Conservation (phyloP, 306 rosid species). For the Dryas drummondii region DNA sequence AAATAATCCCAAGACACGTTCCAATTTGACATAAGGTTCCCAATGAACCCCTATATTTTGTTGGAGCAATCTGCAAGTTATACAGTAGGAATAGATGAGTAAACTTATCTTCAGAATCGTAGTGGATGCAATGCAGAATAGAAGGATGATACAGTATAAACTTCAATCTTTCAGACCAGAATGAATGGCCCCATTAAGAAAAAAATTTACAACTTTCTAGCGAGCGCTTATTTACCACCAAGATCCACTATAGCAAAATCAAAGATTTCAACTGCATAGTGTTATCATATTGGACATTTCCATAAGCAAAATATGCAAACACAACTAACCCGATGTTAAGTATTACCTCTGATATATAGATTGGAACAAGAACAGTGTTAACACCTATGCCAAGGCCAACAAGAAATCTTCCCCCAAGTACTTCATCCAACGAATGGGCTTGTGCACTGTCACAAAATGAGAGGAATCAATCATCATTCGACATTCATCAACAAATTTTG, state of each 20-base stretch:
- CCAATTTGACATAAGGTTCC: conserved; percentile 85
- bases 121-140: neutral
- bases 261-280: neutral
- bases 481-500: neutral
- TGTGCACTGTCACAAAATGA: conserved; percentile 61
- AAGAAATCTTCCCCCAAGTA: conserved; percentile 87
- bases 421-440: conserved; percentile 71
- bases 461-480: conserved; percentile 15
- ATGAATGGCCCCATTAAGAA: neutral
- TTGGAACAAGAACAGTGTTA: conserved; percentile 81
- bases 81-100: conserved; percentile 12
- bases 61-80: conserved; percentile 73
- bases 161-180: neutral
- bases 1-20: conserved; percentile 85
- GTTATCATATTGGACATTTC: neutral
- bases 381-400: conserved; percentile 97
- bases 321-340: conserved; percentile 2
- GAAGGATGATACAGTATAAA: conserved; percentile 13
- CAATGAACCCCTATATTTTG: conserved; percentile 81
- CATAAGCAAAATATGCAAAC: neutral
- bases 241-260: neutral
- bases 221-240: neutral
- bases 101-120: conserved; percentile 16
- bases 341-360: conserved; percentile 81
- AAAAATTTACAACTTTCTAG: neutral